Base-by-base conservation (phyloP, 1,284 basidiomycete species). In the Acaromyces ingoldii region DNA sequence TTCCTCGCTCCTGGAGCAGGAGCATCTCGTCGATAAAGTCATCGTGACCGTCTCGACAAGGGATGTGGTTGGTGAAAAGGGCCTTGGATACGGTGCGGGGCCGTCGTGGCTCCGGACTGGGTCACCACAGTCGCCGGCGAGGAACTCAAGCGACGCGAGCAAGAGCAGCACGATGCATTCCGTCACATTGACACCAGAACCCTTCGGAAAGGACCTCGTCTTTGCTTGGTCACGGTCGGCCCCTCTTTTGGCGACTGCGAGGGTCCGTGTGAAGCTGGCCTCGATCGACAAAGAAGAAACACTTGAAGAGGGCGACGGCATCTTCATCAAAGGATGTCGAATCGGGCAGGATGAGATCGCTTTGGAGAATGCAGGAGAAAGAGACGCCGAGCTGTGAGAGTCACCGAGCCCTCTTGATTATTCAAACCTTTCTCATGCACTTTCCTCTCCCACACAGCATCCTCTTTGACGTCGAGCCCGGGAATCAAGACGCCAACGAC, bases 31-130 rank as follows among this genome's bases (percentile, higher is more conserved):
- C 3, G 86, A 93, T 70, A 80, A 80, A 22, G 75, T 93, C 29
- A 81, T 95, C 40, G 78, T 93, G 34, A 95, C 91, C 2, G 81
- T 89, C 25, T 86, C 91, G 4, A 91, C 91, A 0, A 82, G 79
- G 21, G 77, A 91, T 31, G n/a, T n/a, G n/a, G 84, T 95, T 7
- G 91, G 91, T 0, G 79, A 80, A 11, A 25, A n/a, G 25, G 91
- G 90, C 4, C 75, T 91, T 10, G 17, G 19, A 6, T 50, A 59
- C 24, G 31, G 34, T 24, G 31, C 49, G 29, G n/a, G n/a, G n/a
- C n/a, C n/a, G n/a, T n/a, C n/a, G n/a, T n/a, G n/a, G n/a, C n/a
- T n/a, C 48, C 58, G 1, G 81, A 82, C 10, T 49, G 48, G 48
- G n/a, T 49, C 6, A 38, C 17, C 1, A 15, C 19, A 3, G 6